These are phyloP conservation scores for Exophiala xenobiotica DNA, from an alignment of 2,329 filamentous ascomycete genomes.

Conservation along the genomic window DNA sequence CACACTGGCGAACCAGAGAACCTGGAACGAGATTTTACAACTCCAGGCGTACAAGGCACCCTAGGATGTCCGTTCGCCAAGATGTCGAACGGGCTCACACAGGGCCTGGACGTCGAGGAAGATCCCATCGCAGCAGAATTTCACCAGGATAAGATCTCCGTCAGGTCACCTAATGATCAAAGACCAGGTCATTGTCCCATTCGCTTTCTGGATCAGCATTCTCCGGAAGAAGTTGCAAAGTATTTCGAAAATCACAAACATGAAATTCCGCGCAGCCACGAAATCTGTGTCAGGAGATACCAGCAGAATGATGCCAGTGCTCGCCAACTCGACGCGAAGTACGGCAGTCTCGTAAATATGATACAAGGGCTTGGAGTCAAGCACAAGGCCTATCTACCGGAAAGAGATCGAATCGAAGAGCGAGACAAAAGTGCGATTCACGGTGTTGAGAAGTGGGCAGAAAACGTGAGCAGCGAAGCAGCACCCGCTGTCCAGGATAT, in stretches of 20 bases:
- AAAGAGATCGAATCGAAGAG: slow-evolving; percentile 48
- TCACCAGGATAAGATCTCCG: slow-evolving; percentile 45
- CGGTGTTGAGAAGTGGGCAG: slow-evolving; percentile 83
- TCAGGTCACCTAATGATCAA: slow-evolving; percentile 51
- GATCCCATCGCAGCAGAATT: slow-evolving; percentile 53
- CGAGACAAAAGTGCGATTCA: slow-evolving; percentile 30
- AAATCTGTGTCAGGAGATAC: slow-evolving; percentile 86
- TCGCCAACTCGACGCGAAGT: slow-evolving; percentile 87
- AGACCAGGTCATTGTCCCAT: slow-evolving; percentile 77
- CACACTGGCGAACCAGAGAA: slow-evolving; percentile 36
- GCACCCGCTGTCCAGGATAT: slow-evolving; percentile 33
- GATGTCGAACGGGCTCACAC: slow-evolving; percentile 41
- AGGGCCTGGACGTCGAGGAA: slow-evolving; percentile 41
- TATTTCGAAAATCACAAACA: slow-evolving; percentile 97
- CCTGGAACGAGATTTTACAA: slow-evolving; percentile 88
- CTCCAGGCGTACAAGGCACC: slow-evolving; percentile 74
- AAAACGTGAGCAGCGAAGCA: slow-evolving; percentile 63
- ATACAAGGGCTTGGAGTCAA: slow-evolving; percentile 85
- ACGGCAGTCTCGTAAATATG: slow-evolving; percentile 89
- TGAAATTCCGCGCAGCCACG: slow-evolving; percentile 88
- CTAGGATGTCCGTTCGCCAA: slow-evolving; percentile 78
- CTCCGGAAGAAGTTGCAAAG: slow-evolving; percentile 85
- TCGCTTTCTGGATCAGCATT: slow-evolving; percentile 86
- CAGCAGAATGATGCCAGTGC: slow-evolving; percentile 84
- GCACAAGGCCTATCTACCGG: slow-evolving; percentile 81